Base-by-base conservation (phyloP, 2,329 filamentous ascomycete species). In the Fusarium abutilonis region DNA sequence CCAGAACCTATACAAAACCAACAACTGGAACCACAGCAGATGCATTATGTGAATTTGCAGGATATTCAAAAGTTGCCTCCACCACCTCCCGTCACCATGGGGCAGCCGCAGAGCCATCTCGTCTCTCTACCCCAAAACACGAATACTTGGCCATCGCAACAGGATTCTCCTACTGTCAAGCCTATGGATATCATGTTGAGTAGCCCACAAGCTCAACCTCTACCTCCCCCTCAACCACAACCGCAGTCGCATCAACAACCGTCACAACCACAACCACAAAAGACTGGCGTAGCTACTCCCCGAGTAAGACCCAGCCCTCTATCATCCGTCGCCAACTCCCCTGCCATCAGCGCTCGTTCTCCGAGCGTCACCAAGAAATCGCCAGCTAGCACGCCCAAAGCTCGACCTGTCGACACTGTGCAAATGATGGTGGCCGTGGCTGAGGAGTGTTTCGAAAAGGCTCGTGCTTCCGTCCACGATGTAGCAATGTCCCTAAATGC, bases 401-500 rank as follows among this genome's bases (percentile, higher is more conserved):
- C 75, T 8, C 72, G 76, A 4, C 78, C 80, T 9, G 72, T 80
- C 9, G 84, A 86, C 52, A 82, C 81, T 1, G 78, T 84, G 3
- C 79, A 87, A 3, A 77, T 93, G 9, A 79, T 93, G 54, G 79
- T 92, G 8, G 84, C 84, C n/a, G 80, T 92, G 13, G 89, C 90
- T 3, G 90, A 94, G 68, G 90, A 94, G 64, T 92, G 90, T 68
- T 86, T 93, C 48, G 78, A 79, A 23, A 87, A 86, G 49, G 91
- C 91, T 14, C 85, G 88, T 57, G 76, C 77, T 15, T 78, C 81
- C 3, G 79, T 83, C 48, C 79, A 83, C 50, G 75, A 83, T 49
- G 73, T 77, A 1, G 76, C 77, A 38, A 77, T 78, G 71, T 70
- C 67, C 13, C 56, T 74, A n/a, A 70, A 76, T 13, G 59, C 71